Evolutionary conservation across 2,329 filamentous ascomycete genomes (phyloP).

Genomic region (Polytolypa hystricis): DNA sequence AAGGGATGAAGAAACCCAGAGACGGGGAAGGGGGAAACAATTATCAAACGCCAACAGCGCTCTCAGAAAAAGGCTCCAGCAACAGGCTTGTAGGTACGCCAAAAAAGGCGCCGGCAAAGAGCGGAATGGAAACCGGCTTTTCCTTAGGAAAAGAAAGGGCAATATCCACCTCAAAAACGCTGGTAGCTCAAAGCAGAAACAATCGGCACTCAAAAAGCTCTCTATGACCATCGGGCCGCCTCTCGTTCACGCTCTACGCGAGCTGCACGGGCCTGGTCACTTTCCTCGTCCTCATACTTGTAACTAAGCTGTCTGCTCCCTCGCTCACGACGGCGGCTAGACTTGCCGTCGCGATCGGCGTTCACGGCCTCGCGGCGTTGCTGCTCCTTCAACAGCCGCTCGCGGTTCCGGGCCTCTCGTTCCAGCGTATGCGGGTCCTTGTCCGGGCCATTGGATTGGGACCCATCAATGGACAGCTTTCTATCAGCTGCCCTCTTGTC

Average conservation of each 20-base stretch:
- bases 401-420: constrained; percentile 54
- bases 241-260: constrained; percentile 31
- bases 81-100: no score
- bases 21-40: no score
- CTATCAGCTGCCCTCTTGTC: constrained; percentile 5
- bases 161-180: no score
- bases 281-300: constrained; percentile 40
- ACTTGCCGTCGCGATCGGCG: constrained; percentile 20
- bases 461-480: constrained; percentile 5
- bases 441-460: constrained; percentile 18
- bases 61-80: no score
- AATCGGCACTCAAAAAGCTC: not conserved
- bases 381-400: constrained; percentile 53
- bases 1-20: no score
- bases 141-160: no score
- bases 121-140: no score
- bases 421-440: constrained; percentile 66
- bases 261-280: constrained; percentile 22
- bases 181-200: no score
- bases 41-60: no score
- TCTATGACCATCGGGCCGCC: constrained; percentile 22
- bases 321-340: constrained; percentile 23
- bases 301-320: constrained; percentile 31
- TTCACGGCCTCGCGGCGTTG: constrained; percentile 50
- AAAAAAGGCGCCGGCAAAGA: no score